phyloP scores from a whole-genome alignment of 441 rosid species.

The Arabidopsis hybrid region DNA sequence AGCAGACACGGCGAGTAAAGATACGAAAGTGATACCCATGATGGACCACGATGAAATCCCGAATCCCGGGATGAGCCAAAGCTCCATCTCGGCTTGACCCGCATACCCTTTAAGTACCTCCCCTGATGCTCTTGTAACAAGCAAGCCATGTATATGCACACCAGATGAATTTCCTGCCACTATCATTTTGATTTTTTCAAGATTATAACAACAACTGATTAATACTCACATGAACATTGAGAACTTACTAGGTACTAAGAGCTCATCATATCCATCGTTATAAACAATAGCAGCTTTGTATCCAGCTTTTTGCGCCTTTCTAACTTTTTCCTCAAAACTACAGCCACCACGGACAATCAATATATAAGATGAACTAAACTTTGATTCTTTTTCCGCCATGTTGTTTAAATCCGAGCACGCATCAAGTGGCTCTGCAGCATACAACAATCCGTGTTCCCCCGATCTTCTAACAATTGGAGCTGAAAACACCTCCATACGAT shows the following conservation, averaged over 20 bases:
- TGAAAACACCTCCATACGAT: constrained; percentile 28
- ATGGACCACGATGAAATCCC: constrained; percentile 86
- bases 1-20: constrained; percentile 72
- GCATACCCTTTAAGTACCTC: constrained; percentile 58
- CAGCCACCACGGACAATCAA: constrained; percentile 77
- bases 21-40: constrained; percentile 76
- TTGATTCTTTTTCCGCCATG: constrained; percentile 40
- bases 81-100: constrained; percentile 56
- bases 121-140: constrained; percentile 71
- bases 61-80: constrained; percentile 71
- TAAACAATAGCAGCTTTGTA: constrained; percentile 70
- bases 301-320: constrained; percentile 71
- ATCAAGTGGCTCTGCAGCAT: constrained; percentile 67
- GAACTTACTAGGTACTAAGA: constrained; percentile 72
- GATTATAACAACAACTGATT: neutral
- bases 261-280: constrained; percentile 55
- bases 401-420: constrained; percentile 67
- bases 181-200: constrained; percentile 35
- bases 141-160: constrained; percentile 71
- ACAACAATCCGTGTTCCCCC: constrained; percentile 62
- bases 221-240: neutral
- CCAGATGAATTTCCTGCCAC: constrained; percentile 82
- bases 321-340: constrained; percentile 76
- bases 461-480: constrained; percentile 61
- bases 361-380: constrained; percentile 53